Conservation (phyloP, 495 filamentous ascomycete genomes). For the Rhizodiscina lignyota region DNA sequence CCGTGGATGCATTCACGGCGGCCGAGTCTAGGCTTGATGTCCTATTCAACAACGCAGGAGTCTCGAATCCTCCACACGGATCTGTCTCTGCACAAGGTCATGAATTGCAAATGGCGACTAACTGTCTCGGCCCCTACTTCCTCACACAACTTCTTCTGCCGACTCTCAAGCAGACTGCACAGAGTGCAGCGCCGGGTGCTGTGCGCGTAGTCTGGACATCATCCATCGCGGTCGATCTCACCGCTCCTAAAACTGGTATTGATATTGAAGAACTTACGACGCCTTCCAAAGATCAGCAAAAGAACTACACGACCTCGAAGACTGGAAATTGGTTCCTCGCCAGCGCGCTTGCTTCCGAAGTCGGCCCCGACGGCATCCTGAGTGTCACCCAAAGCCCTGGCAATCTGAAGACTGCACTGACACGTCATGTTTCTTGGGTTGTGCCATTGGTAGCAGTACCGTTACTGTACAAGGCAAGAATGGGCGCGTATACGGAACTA, state of each 20-base stretch:
- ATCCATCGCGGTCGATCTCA: not conserved
- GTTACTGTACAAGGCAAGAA: no score
- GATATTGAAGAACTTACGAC: not conserved
- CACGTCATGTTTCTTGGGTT: no score
- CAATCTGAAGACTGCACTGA: no score
- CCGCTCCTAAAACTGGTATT: slow-evolving; percentile 1
- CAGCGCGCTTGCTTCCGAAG: no score
- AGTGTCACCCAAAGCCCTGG: no score
- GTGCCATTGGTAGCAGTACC: no score
- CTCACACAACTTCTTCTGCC: slow-evolving; percentile 21
- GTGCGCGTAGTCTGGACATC: slow-evolving; percentile 2
- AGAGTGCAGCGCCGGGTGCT: not conserved
- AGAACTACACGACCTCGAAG: slow-evolving; percentile 17
- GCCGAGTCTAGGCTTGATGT: slow-evolving; percentile 30
- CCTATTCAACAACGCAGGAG: slow-evolving; percentile 39
- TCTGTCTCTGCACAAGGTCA: slow-evolving; percentile 19
- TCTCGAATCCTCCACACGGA: slow-evolving; percentile 19
- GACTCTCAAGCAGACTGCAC: slow-evolving; percentile 8
- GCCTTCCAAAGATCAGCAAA: slow-evolving; percentile 1
- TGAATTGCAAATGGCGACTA: slow-evolving; percentile 25
- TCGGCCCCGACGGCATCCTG: no score
- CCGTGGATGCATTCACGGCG: slow-evolving; percentile 22
- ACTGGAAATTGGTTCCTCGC: no score
- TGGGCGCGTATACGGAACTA: no score
- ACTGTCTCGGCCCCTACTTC: slow-evolving; percentile 22